Base-by-base conservation (phyloP, 2,329 filamentous ascomycete species). In the Claviceps pusilla region DNA sequence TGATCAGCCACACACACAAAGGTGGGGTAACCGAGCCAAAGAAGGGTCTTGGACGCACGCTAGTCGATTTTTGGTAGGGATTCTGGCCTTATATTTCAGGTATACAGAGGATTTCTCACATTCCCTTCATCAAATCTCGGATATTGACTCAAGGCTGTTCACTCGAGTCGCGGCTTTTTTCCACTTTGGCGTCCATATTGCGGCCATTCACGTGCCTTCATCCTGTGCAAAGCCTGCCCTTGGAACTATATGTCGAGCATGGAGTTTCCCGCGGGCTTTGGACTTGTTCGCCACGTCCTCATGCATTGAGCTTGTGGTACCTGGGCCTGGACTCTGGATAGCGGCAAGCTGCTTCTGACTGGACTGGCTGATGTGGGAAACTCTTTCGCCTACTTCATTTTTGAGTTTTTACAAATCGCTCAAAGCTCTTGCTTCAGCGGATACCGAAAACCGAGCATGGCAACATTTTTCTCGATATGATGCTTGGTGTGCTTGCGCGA, bases 11-110 rank as follows among this genome's bases (percentile, higher is more conserved):
- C 31, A 19, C 50, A 19, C 51, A 53, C 16, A 48, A 28, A 52
- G 41, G 54, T 55, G 54, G 54, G 46, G 54, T 55, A 53, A 46
- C 45, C 54, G 31, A 52, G 46, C 50, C 6, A 52, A 33, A 46
- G 33, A 54, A 51, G 47, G 54, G 51, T 54, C 52, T 37, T 48
- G 29, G 19, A 35, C 37, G 31, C 31, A 29, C 43, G 51, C 52
- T 54, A 54, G 48, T 45, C 54, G 28, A 16, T 9, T 43, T 54
- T 41, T 10, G 47, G 24, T 28, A 48, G 14, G 5, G 6, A 3
- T 0, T 35, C 4, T 52, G 16, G 9, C 57, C 35, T 48, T 33
- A 43, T 28, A 53, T 55, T 28, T 53, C 50, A 55, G 54, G 54
- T 16, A 1, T 7, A 3, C 7, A 9, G 9, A 35, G 51, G 24